Evolutionary conservation across 768 basidiomycete species (phyloP).

Genomic region (Phanerochaete carnosa): DNA sequence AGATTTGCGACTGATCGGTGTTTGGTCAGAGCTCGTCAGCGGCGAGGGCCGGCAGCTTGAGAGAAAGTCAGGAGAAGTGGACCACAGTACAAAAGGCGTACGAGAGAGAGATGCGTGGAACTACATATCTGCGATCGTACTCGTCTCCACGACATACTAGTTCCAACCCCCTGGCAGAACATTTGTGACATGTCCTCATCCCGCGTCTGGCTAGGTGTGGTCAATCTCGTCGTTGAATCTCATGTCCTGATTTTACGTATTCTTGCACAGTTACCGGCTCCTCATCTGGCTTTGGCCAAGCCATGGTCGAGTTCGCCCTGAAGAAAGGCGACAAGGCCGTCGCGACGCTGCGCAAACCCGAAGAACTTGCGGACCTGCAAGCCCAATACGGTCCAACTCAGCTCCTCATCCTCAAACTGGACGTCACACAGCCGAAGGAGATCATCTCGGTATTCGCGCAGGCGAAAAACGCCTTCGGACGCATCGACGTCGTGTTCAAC

Average conservation of each 20-base stretch:
- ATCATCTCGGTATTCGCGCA: slow-evolving; percentile 33
- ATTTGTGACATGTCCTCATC: neutral
- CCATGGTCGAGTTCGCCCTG: slow-evolving; percentile 32
- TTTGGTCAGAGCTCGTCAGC: too few species aligned
- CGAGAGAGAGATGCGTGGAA: too few species aligned
- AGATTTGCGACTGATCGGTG: too few species aligned
- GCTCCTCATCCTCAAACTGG: slow-evolving; percentile 37
- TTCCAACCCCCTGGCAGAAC: too few species aligned
- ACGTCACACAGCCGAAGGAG: slow-evolving; percentile 32
- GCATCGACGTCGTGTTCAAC: slow-evolving; percentile 44
- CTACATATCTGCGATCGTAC: too few species aligned
- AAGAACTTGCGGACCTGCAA: slow-evolving; percentile 19
- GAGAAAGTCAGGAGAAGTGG: too few species aligned
- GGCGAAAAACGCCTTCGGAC: slow-evolving; percentile 35
- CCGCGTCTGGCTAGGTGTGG: neutral
- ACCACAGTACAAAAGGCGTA: too few species aligned
- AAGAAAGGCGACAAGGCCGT: slow-evolving; percentile 36
- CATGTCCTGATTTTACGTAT: neutral
- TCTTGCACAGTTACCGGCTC: slow-evolving; percentile 37
- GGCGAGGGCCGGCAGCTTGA: too few species aligned
- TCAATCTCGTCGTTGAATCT: neutral
- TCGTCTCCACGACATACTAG: too few species aligned
- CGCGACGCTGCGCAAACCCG: slow-evolving; percentile 37
- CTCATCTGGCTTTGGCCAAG: slow-evolving; percentile 36
- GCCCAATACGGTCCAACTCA: slow-evolving; percentile 26